A percentile compares a stretch with the other conserved stretches of the same genome.
phyloP scores from a whole-genome alignment of 2,329 filamentous ascomycete species.

The Talaromyces atroroseus region DNA sequence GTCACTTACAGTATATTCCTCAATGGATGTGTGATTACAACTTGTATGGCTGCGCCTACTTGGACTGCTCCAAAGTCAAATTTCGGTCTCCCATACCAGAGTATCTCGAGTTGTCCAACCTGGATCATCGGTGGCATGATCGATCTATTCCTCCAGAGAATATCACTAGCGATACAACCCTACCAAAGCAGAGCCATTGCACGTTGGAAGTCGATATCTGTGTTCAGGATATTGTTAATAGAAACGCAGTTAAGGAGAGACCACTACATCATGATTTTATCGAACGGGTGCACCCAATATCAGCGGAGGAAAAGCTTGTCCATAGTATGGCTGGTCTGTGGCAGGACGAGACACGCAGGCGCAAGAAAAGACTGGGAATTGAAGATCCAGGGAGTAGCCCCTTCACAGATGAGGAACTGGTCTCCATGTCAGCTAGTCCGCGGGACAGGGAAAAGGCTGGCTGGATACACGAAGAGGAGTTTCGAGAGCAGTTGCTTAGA shows the following conservation, averaged over 20 bases:
- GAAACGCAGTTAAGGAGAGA: conserved; percentile 68
- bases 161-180: conserved; percentile 56
- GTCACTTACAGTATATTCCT: conserved; percentile 82
- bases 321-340: conserved; percentile 91
- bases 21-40: conserved; percentile 99
- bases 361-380: conserved; percentile 66
- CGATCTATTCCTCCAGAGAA: conserved; percentile 57
- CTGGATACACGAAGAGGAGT: conserved; percentile 92
- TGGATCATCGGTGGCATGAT: conserved; percentile 72
- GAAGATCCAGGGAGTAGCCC: conserved; percentile 63
- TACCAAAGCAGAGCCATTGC: conserved; percentile 80
- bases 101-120: conserved; percentile 56
- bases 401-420: conserved; percentile 72
- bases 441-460: conserved; percentile 66
- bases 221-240: conserved; percentile 81
- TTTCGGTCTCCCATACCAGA: conserved; percentile 74
- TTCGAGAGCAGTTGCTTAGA: conserved; percentile 57
- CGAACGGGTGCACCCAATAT: conserved; percentile 61
- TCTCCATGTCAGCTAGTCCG: conserved; percentile 82
- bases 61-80: conserved; percentile 63
- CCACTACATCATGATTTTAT: conserved; percentile 80
- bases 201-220: conserved; percentile 84
- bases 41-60: conserved; percentile 85
- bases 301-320: conserved; percentile 71
- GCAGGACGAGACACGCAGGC: conserved; percentile 78